Conservation (phyloP, 257 asterid species). For the Solanum virginianum region DNA sequence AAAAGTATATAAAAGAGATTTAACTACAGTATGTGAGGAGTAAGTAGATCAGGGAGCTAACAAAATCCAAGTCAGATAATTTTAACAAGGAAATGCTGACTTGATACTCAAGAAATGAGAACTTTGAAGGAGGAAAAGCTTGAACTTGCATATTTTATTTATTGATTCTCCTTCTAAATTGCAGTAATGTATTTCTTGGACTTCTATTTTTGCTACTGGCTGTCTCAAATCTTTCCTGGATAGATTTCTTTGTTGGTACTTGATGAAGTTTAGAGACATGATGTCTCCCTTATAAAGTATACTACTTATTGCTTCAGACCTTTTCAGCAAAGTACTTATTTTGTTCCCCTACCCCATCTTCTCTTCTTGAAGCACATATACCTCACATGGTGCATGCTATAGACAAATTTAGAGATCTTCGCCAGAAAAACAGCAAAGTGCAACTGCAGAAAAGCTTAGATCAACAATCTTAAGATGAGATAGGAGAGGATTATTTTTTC, state of each 20-base stretch:
- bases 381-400: not conserved
- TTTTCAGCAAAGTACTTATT: not conserved
- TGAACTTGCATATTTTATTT: not conserved
- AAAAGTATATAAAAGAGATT: not conserved
- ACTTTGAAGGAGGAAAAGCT: not conserved
- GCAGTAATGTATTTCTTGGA: not conserved
- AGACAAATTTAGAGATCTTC: not conserved
- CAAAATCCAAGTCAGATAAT: not conserved
- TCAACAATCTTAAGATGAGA: not conserved
- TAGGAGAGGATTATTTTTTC: not conserved
- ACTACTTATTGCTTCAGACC: not conserved
- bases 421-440: not conserved
- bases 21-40: not conserved
- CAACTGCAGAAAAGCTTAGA: not conserved
- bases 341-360: not conserved
- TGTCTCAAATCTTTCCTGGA: not conserved
- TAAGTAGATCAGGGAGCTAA: not conserved
- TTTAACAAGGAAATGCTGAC: not conserved
- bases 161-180: not conserved
- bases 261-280: not conserved
- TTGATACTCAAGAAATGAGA: not conserved
- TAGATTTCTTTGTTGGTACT: not conserved
- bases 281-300: not conserved
- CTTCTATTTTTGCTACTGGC: not conserved
- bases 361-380: not conserved